A percentile compares a stretch with the other conserved stretches of the same genome.
Conservation (phyloP, 2,329 filamentous ascomycete species). For the Ilyonectria robusta region DNA sequence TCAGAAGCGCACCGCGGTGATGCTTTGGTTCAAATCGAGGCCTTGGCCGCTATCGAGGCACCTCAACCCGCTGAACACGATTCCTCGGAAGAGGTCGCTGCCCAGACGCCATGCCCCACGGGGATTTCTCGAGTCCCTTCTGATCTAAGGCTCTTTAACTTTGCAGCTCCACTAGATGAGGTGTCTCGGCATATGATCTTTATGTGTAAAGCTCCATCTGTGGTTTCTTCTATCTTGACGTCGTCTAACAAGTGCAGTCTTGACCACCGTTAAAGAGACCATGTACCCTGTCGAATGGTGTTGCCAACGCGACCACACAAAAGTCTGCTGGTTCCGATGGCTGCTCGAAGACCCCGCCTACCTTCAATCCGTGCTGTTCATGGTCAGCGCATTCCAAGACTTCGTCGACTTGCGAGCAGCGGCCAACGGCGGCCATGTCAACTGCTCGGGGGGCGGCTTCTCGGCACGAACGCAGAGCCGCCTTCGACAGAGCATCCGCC, state of each 20-base stretch:
- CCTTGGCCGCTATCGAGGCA: too few relatives aligned
- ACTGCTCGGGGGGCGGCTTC: constrained; percentile 18
- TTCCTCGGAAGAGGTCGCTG: neutral
- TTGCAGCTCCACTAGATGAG: constrained; percentile 36
- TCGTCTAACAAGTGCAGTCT: constrained; percentile 34
- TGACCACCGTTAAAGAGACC: constrained; percentile 45
- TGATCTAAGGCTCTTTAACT: constrained; percentile 40
- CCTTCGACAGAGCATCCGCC: constrained; percentile 36
- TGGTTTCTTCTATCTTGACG: neutral
- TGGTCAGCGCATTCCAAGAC: constrained; percentile 42
- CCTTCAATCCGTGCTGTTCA: constrained; percentile 45
- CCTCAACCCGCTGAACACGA: too few relatives aligned
- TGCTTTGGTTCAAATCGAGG: neutral
- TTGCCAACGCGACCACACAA: constrained; percentile 39
- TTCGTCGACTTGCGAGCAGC: constrained; percentile 16
- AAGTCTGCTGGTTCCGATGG: constrained; percentile 49
- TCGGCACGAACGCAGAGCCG: constrained; percentile 31
- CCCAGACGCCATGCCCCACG: constrained; percentile 36
- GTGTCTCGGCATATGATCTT: constrained; percentile 34
- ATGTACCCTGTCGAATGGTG: constrained; percentile 51
- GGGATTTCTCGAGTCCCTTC: constrained; percentile 29
- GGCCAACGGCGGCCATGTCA: neutral
- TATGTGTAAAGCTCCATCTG: constrained; percentile 22
- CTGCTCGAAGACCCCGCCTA: constrained; percentile 46
- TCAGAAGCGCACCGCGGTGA: neutral